Base-by-base conservation (phyloP, 106 monocot species). In the Xerophyta viscosa region DNA sequence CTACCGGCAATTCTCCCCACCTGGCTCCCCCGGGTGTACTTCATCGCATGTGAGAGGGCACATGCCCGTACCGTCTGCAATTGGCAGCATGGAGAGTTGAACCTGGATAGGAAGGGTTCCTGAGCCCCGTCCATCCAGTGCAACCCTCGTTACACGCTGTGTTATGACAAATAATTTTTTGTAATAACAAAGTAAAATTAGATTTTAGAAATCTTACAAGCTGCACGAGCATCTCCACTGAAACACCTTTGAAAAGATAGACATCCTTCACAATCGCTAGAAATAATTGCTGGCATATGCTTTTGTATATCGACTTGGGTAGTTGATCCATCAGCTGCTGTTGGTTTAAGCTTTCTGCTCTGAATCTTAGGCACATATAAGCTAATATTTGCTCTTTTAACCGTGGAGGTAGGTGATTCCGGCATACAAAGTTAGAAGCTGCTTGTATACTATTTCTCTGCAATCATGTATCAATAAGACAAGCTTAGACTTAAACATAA, bases 321-420 rank as follows among this genome's bases (percentile, higher is more conserved):
- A 96, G 60, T 30, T 96, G 88, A n/a, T 89, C 96, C 75, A 96
- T 70, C 52, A 96, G 41, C 51, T 88, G 75, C 39, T 96, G 96
- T 31, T 96, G 96, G 61, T 96, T 96, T 48, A 96, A 58, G 58
- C 65, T 82, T 45, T 96, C 96, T 22, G 88, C 88, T 61, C 70
- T 76, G 61, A 85, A 96, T 54, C 80, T 72, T 28, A 96, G 78
- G 52, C 85, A 96, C 96, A 96, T 89, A 43, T 94, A 94, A 2
- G 77, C 81, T 56, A 94, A 50, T 68, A 94, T 94, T 50, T 94
- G 84, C 46, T 84, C 55, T 48, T 81, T 88, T 63, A 94, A 37
- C 41, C 76, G 64, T 23, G 71, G 72, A 21, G 84, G 83, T 36
- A 94, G 66, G 48, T 76, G 80, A 45, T 94, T 94, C 49, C 88